Evolutionary conservation across 1,284 basidiomycete genomes (phyloP).

Genomic region (Ustilago curta): DNA sequence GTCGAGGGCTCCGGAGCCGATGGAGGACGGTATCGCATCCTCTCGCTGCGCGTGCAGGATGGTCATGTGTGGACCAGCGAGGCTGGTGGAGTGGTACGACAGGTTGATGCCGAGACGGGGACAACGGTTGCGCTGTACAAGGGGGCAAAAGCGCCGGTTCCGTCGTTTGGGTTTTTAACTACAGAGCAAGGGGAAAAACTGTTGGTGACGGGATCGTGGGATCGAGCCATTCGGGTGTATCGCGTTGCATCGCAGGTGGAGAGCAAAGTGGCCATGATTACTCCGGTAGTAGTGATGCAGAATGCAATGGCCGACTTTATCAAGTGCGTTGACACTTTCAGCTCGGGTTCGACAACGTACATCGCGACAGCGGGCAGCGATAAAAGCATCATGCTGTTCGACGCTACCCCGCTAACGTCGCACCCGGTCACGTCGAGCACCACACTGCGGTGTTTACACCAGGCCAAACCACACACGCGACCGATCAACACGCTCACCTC

Average conservation of each 20-base stretch:
- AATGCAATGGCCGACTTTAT: slow-evolving; percentile 50
- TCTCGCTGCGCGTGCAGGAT: slow-evolving; percentile 9
- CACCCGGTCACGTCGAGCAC: neutral
- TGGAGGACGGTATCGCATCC: slow-evolving; percentile 30
- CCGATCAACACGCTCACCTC: slow-evolving; percentile 39
- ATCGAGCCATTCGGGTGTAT: slow-evolving; percentile 35
- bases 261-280: neutral
- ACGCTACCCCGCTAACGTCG: slow-evolving; percentile 10
- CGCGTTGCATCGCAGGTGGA: neutral
- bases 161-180: slow-evolving; percentile 7
- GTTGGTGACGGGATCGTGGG: slow-evolving; percentile 48
- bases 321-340: slow-evolving; percentile 40
- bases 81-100: slow-evolving; percentile 28
- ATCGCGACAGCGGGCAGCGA: slow-evolving; percentile 47
- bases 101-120: slow-evolving; percentile 30
- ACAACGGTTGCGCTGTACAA: slow-evolving; percentile 24
- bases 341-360: slow-evolving; percentile 2
- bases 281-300: slow-evolving; percentile 3
- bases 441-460: slow-evolving; percentile 11
- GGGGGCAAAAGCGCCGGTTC: slow-evolving; percentile 42
- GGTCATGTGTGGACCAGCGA: slow-evolving; percentile 34
- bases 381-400: slow-evolving; percentile 36
- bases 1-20: slow-evolving; percentile 39
- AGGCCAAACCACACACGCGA: slow-evolving; percentile 37
- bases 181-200: slow-evolving; percentile 4